phyloP scores from a whole-genome alignment of 208 protist genomes.

The Leishmania guyanensis region DNA sequence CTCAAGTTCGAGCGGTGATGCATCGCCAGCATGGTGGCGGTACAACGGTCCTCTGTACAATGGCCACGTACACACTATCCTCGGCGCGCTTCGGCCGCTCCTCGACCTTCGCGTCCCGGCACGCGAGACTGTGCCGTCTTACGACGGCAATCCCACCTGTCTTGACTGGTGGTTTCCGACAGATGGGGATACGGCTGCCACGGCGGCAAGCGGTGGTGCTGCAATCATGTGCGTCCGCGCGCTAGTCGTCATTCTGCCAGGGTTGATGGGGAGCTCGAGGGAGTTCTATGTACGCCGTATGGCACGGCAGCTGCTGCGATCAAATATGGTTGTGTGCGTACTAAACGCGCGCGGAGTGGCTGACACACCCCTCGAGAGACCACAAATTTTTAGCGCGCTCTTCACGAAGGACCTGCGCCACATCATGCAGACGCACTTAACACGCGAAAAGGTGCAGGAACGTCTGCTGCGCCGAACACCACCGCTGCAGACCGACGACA shows the following conservation, averaged over 20 bases:
- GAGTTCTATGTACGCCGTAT: constrained; percentile 62
- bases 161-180: constrained; percentile 56
- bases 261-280: constrained; percentile 52
- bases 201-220: constrained; percentile 5
- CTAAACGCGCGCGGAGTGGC: constrained; percentile 67
- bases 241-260: constrained; percentile 67
- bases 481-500: constrained; percentile 1
- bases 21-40: constrained; percentile 9
- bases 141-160: constrained; percentile 63
- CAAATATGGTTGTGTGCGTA: constrained; percentile 40
- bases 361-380: constrained; percentile 54
- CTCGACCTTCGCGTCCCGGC: constrained; percentile 22
- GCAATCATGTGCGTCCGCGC: constrained; percentile 20
- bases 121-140: constrained; percentile 42
- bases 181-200: constrained; percentile 13
- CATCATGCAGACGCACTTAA: constrained; percentile 46
- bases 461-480: constrained; percentile 15
- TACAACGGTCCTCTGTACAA: constrained; percentile 62
- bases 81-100: constrained; percentile 42
- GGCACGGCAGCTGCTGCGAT: constrained; percentile 26
- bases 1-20: background rate
- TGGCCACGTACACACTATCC: constrained; percentile 63
- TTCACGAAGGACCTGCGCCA: constrained; percentile 67
- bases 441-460: constrained; percentile 12
- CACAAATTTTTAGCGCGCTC: constrained; percentile 59